Evolutionary conservation across 441 rosid species (phyloP), one percentile per base, ranked within the genome.

Genomic region (Populus hybrid): DNA sequence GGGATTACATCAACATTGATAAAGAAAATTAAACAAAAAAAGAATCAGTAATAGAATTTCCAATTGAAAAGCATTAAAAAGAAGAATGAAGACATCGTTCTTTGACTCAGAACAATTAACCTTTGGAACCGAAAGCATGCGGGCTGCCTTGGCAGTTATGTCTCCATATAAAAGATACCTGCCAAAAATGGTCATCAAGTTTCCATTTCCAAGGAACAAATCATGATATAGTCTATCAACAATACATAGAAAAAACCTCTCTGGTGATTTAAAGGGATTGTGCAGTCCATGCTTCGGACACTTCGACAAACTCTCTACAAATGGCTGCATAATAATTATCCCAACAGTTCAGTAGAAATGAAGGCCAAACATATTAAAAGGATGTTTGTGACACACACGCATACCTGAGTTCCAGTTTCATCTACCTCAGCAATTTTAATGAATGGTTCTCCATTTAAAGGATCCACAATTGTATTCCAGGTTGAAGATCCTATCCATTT

Each of bases 221-320:
- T n/a, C 14, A 75, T 10, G 14, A 75, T 50, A 29, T 29, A 35
- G 5, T 76, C 9, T 65, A 38, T n/a, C 7, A 63, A n/a, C 64
- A 36, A 36, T n/a, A 71, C 16, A 14, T 24, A 56, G 35, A 29
- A 33, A 28, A 56, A 83, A 96, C 99, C 98, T 94, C 88, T 94
- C 99, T 0, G 98, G 98, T 80, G 97, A 86, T 76, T 91, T 96
- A 81, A 96, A 94, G 80, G 99, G 99, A 89, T 96, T 96, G 86
- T 93, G 99, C 23, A 96, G 81, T 75, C 98, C 99, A 88, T 93
- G 98, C 87, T 96, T 96, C 0, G 98, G 96, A 85, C 99, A 96
- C 85, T 87, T 88, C 76, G 92, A 80, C 88, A 94, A 90, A 90
- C 98, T 94, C 83, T 93, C 97, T 66, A 94, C 95, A 88, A 87